Evolutionary conservation across 371 early-diverging fungal species (phyloP).

Genomic region (Dentiscutata heterogama): DNA sequence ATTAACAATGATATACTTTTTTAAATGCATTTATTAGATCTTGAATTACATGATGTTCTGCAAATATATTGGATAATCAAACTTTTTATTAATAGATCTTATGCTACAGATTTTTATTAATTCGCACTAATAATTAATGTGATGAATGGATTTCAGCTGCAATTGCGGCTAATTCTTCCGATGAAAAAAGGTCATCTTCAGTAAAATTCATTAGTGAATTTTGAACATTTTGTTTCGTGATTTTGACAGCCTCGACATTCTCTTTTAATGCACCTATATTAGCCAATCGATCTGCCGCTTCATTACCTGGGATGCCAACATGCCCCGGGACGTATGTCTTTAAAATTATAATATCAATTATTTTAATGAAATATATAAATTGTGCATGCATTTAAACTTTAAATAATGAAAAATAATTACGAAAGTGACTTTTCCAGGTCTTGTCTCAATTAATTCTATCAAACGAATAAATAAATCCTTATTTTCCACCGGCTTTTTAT

Average conservation of each 20-base stretch:
- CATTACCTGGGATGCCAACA: constrained; percentile 25
- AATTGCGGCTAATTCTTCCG: background rate
- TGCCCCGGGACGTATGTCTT: constrained; percentile 29
- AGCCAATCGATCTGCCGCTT: constrained; percentile 43
- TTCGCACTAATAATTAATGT: no score
- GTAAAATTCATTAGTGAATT: background rate
- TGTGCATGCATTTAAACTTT: no score
- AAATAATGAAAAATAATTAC: constrained; percentile 49
- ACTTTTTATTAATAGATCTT: no score
- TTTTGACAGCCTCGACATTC: background rate
- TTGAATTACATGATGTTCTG: no score
- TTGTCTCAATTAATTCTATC: constrained; percentile 53
- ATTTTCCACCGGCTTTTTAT: constrained; percentile 71
- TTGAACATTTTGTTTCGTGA: background rate
- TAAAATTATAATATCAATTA: background rate
- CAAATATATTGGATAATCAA: no score
- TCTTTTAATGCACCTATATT: constrained; percentile 34
- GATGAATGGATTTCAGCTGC: background rate
- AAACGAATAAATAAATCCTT: constrained; percentile 76
- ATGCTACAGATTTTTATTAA: no score
- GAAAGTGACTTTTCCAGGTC: constrained; percentile 59
- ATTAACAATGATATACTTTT: no score
- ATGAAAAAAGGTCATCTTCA: background rate
- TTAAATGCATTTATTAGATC: no score
- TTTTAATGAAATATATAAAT: background rate